Conservation (phyloP, 306 rosid genomes). For the Datisca glomerata region DNA sequence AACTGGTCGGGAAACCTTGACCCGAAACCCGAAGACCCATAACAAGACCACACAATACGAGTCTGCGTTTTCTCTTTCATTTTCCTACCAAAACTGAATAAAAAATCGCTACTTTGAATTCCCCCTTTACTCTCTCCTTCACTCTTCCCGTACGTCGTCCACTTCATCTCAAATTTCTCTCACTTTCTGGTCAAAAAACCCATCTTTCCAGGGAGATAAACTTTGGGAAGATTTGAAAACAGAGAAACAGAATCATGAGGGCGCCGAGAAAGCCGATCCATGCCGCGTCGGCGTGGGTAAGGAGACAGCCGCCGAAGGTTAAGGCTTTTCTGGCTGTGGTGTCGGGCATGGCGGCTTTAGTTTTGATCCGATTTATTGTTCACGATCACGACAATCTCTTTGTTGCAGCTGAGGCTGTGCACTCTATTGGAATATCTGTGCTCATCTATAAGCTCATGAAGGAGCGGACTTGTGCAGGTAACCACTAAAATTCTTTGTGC, state of each 20-base stretch:
- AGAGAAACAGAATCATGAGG: conserved; percentile 30
- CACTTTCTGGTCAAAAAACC: no score
- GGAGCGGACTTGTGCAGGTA: conserved; percentile 91
- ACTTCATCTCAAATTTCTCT: no score
- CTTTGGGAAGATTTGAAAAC: neutral
- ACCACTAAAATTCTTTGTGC: neutral
- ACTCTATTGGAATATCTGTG: conserved; percentile 69
- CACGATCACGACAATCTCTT: conserved; percentile 91
- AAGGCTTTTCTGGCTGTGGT: conserved; percentile 81
- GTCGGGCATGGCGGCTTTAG: conserved; percentile 74
- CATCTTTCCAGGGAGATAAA: no score
- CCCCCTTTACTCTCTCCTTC: no score
- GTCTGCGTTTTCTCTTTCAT: no score
- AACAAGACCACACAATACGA: no score
- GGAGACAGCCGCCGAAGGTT: conserved; percentile 82
- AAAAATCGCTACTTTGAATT: no score
- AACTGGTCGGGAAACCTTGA: no score
- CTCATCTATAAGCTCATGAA: conserved; percentile 86
- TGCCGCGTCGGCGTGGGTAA: conserved; percentile 49
- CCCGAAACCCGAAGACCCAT: no score
- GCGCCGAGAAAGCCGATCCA: conserved; percentile 46
- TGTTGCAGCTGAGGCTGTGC: conserved; percentile 89
- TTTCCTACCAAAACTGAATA: no score
- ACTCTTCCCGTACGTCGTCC: no score
- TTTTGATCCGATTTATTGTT: conserved; percentile 63